Conservation (phyloP, 2,329 filamentous ascomycete genomes). For the Arthrobotrys sphaeroides region DNA sequence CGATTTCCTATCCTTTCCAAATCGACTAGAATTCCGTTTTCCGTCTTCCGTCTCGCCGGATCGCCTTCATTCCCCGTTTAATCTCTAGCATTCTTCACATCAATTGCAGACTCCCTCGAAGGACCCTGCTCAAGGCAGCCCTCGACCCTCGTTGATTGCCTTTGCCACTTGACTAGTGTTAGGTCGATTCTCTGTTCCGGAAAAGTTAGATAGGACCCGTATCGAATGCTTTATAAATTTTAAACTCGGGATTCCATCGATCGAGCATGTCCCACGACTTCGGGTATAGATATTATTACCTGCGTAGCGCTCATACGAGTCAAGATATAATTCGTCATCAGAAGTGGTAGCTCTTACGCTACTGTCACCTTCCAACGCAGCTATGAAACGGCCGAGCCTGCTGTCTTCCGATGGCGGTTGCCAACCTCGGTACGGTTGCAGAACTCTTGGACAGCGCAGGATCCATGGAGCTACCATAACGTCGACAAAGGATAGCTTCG, state of each 20-base stretch:
- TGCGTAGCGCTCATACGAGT: slow-evolving; percentile 73
- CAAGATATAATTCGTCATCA: slow-evolving; percentile 69
- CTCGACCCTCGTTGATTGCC: slow-evolving; percentile 69
- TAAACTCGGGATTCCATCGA: neutral
- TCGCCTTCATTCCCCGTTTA: neutral
- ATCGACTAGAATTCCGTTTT: slow-evolving; percentile 7
- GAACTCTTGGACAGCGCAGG: slow-evolving; percentile 60
- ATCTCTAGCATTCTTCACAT: slow-evolving; percentile 9
- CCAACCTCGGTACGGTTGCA: slow-evolving; percentile 62
- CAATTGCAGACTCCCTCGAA: neutral
- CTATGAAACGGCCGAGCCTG: slow-evolving; percentile 61
- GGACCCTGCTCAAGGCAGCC: slow-evolving; percentile 63
- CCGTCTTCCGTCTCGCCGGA: neutral
- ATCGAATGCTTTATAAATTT: neutral
- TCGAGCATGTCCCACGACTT: slow-evolving; percentile 1
- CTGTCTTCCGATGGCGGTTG: slow-evolving; percentile 60
- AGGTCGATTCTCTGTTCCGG: slow-evolving; percentile 67
- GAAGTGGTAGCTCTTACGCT: slow-evolving; percentile 61
- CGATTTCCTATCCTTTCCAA: too few species aligned
- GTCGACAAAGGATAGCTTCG: slow-evolving; percentile 60
- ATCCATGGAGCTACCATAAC: slow-evolving; percentile 62
- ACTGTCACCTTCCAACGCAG: slow-evolving; percentile 61
- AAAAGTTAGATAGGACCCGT: slow-evolving; percentile 1
- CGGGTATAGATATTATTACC: slow-evolving; percentile 63
- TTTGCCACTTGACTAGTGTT: slow-evolving; percentile 69